Evolutionary conservation across 2,329 filamentous ascomycete genomes (phyloP).

Genomic region (Mycosphaerella sp.): DNA sequence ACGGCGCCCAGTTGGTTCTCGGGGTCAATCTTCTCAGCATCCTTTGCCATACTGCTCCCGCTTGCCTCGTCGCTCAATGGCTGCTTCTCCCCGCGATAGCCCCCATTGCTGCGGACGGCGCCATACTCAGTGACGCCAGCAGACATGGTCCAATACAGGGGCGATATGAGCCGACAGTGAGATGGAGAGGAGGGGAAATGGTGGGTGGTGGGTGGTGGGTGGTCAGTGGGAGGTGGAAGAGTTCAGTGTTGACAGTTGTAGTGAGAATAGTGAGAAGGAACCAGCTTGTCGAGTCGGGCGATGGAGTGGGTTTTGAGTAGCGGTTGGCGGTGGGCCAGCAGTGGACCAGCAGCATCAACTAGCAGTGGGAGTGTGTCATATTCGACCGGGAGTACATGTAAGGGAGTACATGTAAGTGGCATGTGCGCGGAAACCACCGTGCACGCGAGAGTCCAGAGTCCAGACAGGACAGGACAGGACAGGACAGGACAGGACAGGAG

Average conservation of each 20-base stretch:
- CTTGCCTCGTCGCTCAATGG: conserved; percentile 6
- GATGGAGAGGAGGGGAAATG: background rate
- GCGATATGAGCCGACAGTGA: background rate
- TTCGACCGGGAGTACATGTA: background rate
- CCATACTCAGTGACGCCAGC: conserved; percentile 15
- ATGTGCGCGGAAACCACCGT: conserved; percentile 6
- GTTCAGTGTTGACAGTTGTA: too few species aligned
- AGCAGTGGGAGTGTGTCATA: conserved; percentile 10
- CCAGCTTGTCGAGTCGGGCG: background rate
- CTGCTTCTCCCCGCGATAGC: conserved; percentile 8
- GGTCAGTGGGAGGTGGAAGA: too few species aligned
- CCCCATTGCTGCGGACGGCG: conserved; percentile 11
- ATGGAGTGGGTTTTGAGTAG: conserved; percentile 8
- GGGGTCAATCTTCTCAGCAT: conserved; percentile 11
- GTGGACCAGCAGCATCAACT: conserved; percentile 3
- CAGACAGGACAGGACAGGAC: too few species aligned
- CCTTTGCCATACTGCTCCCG: conserved; percentile 10
- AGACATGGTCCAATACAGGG: conserved; percentile 10
- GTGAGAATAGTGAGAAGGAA: too few species aligned
- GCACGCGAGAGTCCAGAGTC: conserved; percentile 6
- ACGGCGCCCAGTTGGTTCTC: conserved; percentile 15
- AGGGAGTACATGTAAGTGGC: background rate
- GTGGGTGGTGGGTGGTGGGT: too few species aligned
- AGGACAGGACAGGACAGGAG: too few species aligned
- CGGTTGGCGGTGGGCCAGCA: background rate